A percentile compares a stretch with the other conserved stretches of the same genome.
These are phyloP conservation scores for Yamadazyma sp. DNA, from an alignment of 1,139 yeast species.

Conservation along the genomic window DNA sequence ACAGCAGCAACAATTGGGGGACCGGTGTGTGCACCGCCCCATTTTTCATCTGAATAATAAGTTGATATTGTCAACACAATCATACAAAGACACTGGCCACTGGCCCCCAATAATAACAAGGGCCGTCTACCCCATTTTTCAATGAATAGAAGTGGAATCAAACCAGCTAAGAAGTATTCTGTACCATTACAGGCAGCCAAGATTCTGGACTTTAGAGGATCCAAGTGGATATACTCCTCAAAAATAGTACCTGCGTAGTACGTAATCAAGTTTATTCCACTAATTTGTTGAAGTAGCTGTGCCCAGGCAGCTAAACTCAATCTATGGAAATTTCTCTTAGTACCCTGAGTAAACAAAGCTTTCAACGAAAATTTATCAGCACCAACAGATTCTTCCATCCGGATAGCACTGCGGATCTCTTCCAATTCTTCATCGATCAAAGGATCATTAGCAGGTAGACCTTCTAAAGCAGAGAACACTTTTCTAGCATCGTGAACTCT, in stretches of 20 bases:
- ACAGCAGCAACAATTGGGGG: constrained; percentile 35
- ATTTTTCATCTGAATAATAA: constrained; percentile 25
- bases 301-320: constrained; percentile 47
- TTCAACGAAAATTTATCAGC: constrained; percentile 23
- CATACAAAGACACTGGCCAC: constrained; percentile 42
- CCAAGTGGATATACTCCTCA: constrained; percentile 41
- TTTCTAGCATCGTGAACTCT: constrained; percentile 48
- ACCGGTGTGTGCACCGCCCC: constrained; percentile 22
- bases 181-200: constrained; percentile 39
- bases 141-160: constrained; percentile 44
- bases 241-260: constrained; percentile 48
- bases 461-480: constrained; percentile 46
- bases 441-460: constrained; percentile 27
- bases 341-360: constrained; percentile 36
- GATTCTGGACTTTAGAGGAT: constrained; percentile 35
- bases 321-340: constrained; percentile 48
- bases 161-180: constrained; percentile 42
- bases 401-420: constrained; percentile 31
- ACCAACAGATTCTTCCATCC: constrained; percentile 24
- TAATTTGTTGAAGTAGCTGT: constrained; percentile 45
- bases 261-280: constrained; percentile 40
- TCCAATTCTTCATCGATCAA: constrained; percentile 28
- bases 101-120: constrained; percentile 52
- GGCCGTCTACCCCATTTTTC: constrained; percentile 57
- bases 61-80: constrained; percentile 29